Base-by-base conservation (phyloP, 106 monocot genomes). In the Agapanthus africanus region DNA sequence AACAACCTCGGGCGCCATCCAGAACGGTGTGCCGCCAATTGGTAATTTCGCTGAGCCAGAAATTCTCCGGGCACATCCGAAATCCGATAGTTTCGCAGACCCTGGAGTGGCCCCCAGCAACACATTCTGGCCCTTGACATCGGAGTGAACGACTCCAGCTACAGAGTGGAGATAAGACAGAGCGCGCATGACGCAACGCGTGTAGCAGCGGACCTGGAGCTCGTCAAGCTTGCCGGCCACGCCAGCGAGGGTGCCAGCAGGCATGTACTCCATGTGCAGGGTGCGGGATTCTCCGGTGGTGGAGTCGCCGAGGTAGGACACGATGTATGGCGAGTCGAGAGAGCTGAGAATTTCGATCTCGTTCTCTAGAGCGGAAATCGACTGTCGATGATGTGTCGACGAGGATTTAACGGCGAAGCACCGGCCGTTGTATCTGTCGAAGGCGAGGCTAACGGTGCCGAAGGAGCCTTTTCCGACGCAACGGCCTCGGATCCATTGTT, bases 1-100 rank as follows among this genome's bases (percentile, higher is more conserved):
- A 10, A 76, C 72, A 8, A 93, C 93, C 81, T 93, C 93, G 69
- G 93, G 93, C 61, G 88, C 88, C 93, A 93, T 93, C 88, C 88
- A 93, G 40, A 83, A 51, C 26, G 93, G 93, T 38, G 93, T 88
- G 4, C 93, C 93, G 37, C 80, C 37, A 15, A 57, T 34, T 47
- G 16, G 2, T 4, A 4, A n/a, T 36, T 7, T 18, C 2, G 22
- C 50, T 11, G 6, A 25, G 27, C 47, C 65, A 2, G 54, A 35
- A 5, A 78, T 42, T 47, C 72, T 49, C 56, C 25, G 40, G 18
- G 86, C 79, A 13, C 81, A 71, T 21, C 84, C 88, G 70, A 83
- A 83, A 49, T 83, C 84, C 0, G 84, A 73, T 13, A 84, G 56
- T 68, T 91, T 81, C 5, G 70, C 80, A 1, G 18, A 49, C 34